A percentile compares a stretch with the other conserved stretches of the same genome.
These are phyloP conservation scores for Paraconiothyrium brasiliense DNA, from an alignment of 2,329 filamentous ascomycete species.

Conservation along the genomic window DNA sequence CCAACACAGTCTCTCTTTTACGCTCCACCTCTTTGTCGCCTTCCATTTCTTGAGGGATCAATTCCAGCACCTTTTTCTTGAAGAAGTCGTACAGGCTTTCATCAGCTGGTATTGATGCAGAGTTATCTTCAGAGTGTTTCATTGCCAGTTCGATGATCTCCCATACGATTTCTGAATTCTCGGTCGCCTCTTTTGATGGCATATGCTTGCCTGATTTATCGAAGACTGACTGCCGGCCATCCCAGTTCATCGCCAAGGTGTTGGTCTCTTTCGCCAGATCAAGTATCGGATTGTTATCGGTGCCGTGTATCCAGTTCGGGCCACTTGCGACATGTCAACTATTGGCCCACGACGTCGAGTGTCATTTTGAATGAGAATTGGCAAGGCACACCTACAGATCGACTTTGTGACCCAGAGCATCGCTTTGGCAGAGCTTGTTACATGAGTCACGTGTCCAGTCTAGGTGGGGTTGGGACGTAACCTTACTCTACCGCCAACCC, in stretches of 20 bases:
- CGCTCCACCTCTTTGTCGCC: conserved; percentile 49
- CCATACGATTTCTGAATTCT: conserved; percentile 68
- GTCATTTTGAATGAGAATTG: background rate
- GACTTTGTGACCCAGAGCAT: conserved; percentile 60
- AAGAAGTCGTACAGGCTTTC: conserved; percentile 68
- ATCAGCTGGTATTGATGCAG: conserved; percentile 60
- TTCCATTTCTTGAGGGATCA: conserved; percentile 48
- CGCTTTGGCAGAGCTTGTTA: conserved; percentile 59
- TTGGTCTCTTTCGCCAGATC: conserved; percentile 71
- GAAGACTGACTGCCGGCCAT: conserved; percentile 65
- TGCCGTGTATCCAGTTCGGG: conserved; percentile 85
- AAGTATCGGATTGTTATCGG: conserved; percentile 73
- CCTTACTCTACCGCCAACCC: conserved; percentile 71
- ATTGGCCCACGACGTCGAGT: background rate
- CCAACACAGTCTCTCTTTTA: conserved; percentile 60
- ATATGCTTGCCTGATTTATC: conserved; percentile 66
- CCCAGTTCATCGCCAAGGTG: conserved; percentile 63
- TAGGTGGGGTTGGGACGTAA: conserved; percentile 27
- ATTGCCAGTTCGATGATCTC: conserved; percentile 74
- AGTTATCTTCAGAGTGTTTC: conserved; percentile 68
- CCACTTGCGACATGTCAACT: conserved; percentile 56
- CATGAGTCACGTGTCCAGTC: conserved; percentile 20
- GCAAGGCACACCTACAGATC: conserved; percentile 61
- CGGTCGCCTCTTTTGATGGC: conserved; percentile 48
- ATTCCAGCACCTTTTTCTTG: conserved; percentile 56